phyloP scores from a whole-genome alignment of 345 rosid genomes.

The Eucalyptus decipiens region DNA sequence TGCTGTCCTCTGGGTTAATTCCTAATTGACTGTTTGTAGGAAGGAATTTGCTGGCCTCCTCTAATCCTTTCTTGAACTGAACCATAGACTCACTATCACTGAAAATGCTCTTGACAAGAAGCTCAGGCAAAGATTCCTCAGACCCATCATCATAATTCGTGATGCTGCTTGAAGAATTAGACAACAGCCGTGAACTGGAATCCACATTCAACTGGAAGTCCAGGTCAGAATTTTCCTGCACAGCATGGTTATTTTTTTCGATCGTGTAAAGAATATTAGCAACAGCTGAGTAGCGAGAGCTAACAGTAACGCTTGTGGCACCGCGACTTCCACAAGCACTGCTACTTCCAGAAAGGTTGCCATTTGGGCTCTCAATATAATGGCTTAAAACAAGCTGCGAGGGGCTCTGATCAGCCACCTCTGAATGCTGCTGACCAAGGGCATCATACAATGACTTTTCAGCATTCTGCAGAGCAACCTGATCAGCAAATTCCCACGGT shows the following conservation, averaged over 20 bases:
- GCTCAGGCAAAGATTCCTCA: conserved; percentile 23
- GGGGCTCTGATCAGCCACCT: neutral
- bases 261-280: neutral
- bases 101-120: conserved; percentile 46
- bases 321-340: neutral
- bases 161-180: neutral
- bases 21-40: conserved; percentile 32
- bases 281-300: neutral
- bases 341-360: neutral
- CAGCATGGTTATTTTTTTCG: neutral
- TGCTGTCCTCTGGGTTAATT: conserved; percentile 14
- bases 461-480: conserved; percentile 26
- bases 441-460: conserved; percentile 20
- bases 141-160: neutral
- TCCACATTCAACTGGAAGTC: neutral
- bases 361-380: neutral
- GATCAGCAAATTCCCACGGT: conserved; percentile 19
- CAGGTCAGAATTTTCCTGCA: neutral
- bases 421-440: conserved; percentile 1
- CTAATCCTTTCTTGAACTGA: conserved; percentile 63
- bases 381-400: neutral
- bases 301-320: neutral
- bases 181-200: neutral
- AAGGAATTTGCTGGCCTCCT: conserved; percentile 86
- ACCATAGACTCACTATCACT: conserved; percentile 35